These are phyloP conservation scores for Podospora sp. DNA, from an alignment of 495 filamentous ascomycete species.

Conservation along the genomic window DNA sequence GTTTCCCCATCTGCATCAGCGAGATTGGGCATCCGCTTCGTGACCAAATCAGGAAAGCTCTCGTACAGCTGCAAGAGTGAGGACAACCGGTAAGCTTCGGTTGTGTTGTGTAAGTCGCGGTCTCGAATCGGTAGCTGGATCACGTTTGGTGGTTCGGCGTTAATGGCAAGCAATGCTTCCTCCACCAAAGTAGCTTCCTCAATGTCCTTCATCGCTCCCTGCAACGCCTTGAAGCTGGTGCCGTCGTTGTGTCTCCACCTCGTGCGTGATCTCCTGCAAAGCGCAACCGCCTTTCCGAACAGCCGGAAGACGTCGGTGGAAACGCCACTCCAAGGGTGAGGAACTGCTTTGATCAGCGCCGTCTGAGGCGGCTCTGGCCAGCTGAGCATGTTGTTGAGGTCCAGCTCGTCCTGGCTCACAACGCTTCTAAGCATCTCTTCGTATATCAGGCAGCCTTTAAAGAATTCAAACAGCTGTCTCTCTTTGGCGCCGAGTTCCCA, in stretches of 20 bases:
- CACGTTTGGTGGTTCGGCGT: conserved; percentile 11
- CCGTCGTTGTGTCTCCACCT: conserved; percentile 37
- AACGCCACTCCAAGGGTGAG: conserved; percentile 38
- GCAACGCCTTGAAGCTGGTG: conserved; percentile 32
- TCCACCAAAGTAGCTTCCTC: conserved; percentile 34
- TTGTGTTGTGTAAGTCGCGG: conserved; percentile 25
- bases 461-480: conserved; percentile 34
- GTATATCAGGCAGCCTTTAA: conserved; percentile 41
- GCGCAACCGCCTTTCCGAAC: conserved; percentile 40
- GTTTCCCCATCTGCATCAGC: conserved; percentile 20
- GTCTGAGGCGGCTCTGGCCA: conserved; percentile 33
- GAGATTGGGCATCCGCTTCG: conserved; percentile 29
- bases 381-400: conserved; percentile 38
- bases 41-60: conserved; percentile 36
- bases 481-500: conserved; percentile 23
- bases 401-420: conserved; percentile 38
- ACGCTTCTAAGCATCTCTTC: conserved; percentile 42
- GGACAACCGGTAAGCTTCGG: conserved; percentile 38
- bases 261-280: conserved; percentile 36
- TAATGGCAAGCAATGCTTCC: conserved; percentile 26
- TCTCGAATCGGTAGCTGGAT: not conserved
- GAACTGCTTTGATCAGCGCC: conserved; percentile 18
- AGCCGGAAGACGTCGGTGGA: conserved; percentile 31
- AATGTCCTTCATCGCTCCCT: conserved; percentile 38
- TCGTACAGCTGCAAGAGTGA: conserved; percentile 39